A percentile compares a stretch with the other conserved stretches of the same genome.
Conservation (phyloP, 441 rosid species). For the Theobroma grandiflorum region DNA sequence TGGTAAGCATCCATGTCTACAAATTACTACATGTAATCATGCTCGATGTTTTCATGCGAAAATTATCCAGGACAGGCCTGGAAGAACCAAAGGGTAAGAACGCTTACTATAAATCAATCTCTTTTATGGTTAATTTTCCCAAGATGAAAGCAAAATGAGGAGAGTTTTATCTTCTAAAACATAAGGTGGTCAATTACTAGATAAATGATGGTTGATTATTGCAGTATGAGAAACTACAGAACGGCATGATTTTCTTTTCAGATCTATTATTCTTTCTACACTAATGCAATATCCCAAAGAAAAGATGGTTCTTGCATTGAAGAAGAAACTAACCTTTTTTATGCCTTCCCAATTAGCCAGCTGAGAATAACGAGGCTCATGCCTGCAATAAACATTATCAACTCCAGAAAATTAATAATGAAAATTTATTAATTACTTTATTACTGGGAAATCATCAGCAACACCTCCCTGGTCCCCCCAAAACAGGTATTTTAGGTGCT, state of each 20-base stretch:
- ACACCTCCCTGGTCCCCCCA: not conserved
- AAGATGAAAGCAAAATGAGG: not conserved
- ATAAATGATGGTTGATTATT: not conserved
- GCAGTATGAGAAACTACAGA: not conserved
- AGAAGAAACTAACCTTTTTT: slow-evolving; percentile 57
- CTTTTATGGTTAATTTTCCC: not conserved
- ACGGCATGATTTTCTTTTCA: not conserved
- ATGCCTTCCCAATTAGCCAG: slow-evolving; percentile 98
- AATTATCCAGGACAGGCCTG: not conserved
- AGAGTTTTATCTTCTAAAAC: not conserved
- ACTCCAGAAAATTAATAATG: not conserved
- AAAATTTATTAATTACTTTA: not conserved
- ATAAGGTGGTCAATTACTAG: not conserved
- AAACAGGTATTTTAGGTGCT: not conserved
- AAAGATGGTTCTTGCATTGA: not conserved
- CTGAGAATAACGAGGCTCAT: slow-evolving; percentile 72
- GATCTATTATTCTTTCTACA: not conserved
- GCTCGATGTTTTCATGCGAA: not conserved
- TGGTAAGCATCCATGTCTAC: not conserved
- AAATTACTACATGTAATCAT: not conserved
- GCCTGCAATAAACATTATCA: slow-evolving; percentile 61
- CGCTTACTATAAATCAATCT: not conserved
- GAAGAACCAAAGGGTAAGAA: not conserved
- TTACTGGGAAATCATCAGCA: not conserved
- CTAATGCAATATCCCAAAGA: slow-evolving; percentile 13